Base-by-base conservation (phyloP, 768 basidiomycete species). In the Cystobasidiopsis lactophilus region DNA sequence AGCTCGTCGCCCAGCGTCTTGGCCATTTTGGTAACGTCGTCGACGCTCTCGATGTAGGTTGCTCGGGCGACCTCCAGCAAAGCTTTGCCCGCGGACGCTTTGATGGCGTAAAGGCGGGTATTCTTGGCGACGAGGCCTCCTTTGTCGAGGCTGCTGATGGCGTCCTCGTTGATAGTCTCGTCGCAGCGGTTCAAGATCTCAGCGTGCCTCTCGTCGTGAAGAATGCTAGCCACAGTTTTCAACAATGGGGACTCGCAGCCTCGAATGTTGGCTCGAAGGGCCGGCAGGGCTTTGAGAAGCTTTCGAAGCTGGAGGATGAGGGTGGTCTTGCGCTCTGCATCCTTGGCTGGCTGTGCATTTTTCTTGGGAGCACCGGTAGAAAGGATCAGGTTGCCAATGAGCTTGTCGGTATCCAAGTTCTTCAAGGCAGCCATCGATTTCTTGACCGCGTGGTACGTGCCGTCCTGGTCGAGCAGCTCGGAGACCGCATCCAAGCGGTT, bases 31-130 rank as follows among this genome's bases (percentile, higher is more conserved):
- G 29, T 29, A 50, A 93, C 85, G 62, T 98, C 91, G 16, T 77
- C 74, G 40, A 91, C 73, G 58, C 91, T 91, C 65, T 98, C 89
- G 60, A 80, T 84, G 69, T 80, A 95, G 0, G 89, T 89, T 65
- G 85, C 85, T 2, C 93, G 75, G 1, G 91, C 93, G 5, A 96
- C 85, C 58, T 96, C 91, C 29, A 98, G 77, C 10, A 91, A 71
- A 27, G 76, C 76, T 27, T 57, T 59, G 16, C 9, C 7, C 40
- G 40, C 24, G n/a, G 57, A 40, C 11, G 60, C 59, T 65, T 77
- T 83, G 53, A 95, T 81, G 2, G 89, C 89, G 66, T 86, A 98
- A 23, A 95, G 79, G 49, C 79, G 75, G 5, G 80, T 75, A 61
- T 83, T 85, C 21, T 82, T 73, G 1, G 78, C 78, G 4, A 72